Evolutionary conservation across 441 rosid species (phyloP).

Genomic region (Mallotus repandus): DNA sequence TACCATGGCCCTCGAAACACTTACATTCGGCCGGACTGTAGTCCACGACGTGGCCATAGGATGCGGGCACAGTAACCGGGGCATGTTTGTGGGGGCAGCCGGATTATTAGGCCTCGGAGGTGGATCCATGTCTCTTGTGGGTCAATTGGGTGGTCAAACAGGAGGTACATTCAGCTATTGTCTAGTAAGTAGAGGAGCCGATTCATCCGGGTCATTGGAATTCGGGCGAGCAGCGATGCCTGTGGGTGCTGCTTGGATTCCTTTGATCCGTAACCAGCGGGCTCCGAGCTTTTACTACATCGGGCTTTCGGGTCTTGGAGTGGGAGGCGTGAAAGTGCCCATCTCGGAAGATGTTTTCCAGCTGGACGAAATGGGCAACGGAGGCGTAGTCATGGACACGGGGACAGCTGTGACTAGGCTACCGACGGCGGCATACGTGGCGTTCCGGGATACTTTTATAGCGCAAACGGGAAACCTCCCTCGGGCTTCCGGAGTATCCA

Average conservation of each 20-base stretch:
- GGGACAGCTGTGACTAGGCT: slow-evolving; percentile 94
- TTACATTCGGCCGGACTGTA: slow-evolving; percentile 58
- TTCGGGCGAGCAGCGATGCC: slow-evolving; percentile 85
- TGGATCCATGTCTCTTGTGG: slow-evolving; percentile 83
- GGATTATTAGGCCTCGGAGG: slow-evolving; percentile 91
- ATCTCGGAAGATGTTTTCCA: slow-evolving; percentile 56
- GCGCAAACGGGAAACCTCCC: slow-evolving; percentile 72
- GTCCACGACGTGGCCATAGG: slow-evolving; percentile 75
- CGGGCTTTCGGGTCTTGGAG: slow-evolving; percentile 80
- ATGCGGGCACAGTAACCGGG: slow-evolving; percentile 78
- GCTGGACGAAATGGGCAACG: slow-evolving; percentile 54
- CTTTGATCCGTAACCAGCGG: slow-evolving; percentile 66
- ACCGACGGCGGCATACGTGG: slow-evolving; percentile 61
- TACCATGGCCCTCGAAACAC: slow-evolving; percentile 72
- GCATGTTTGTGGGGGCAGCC: slow-evolving; percentile 94
- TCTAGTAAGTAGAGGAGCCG: slow-evolving; percentile 68
- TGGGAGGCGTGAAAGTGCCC: slow-evolving; percentile 61
- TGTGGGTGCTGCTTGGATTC: slow-evolving; percentile 93
- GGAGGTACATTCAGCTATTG: slow-evolving; percentile 91
- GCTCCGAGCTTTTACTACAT: slow-evolving; percentile 87
- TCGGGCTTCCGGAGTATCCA: slow-evolving; percentile 63
- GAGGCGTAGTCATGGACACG: slow-evolving; percentile 97
- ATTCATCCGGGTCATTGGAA: slow-evolving; percentile 63
- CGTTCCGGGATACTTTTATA: slow-evolving; percentile 67
- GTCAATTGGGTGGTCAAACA: slow-evolving; percentile 80